Conservation (phyloP, 1,139 yeast genomes). For the Pichia inconspicua region DNA sequence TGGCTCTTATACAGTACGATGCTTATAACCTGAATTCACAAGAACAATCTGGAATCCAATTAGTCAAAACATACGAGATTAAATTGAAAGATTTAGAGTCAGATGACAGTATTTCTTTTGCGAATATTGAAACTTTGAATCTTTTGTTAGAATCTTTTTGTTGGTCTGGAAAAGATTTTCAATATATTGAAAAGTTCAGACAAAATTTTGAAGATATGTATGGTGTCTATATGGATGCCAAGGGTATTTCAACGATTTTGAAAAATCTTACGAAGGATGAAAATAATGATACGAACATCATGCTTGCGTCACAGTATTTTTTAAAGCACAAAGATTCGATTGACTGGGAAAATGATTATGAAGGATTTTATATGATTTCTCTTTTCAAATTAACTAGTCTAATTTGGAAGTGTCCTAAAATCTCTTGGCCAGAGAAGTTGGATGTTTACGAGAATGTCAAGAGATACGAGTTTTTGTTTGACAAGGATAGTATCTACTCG, state of each 20-base stretch:
- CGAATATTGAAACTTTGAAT: constrained; percentile 22
- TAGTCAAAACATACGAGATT: constrained; percentile 14
- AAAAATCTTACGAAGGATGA: constrained; percentile 17
- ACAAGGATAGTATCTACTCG: constrained; percentile 38
- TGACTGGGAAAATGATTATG: constrained; percentile 36
- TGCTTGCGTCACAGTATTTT: constrained; percentile 30
- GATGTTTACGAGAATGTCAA: constrained; percentile 30
- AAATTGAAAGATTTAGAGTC: constrained; percentile 9
- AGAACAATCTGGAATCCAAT: constrained; percentile 9
- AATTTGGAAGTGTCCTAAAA: constrained; percentile 24
- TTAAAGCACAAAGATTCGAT: constrained; percentile 33
- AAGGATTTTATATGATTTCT: constrained; percentile 25
- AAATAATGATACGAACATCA: constrained; percentile 16
- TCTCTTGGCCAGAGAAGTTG: constrained; percentile 25
- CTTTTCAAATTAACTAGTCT: constrained; percentile 29
- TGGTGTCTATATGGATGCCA: constrained; percentile 20
- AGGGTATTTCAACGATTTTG: constrained; percentile 25
- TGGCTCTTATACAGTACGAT: constrained; percentile 20
- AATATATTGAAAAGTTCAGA: constrained; percentile 19
- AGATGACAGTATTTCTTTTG: constrained; percentile 15
- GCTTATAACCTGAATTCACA: constrained; percentile 10
- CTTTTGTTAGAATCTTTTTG: constrained; percentile 21
- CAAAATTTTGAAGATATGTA: constrained; percentile 18
- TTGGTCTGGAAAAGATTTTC: constrained; percentile 21
- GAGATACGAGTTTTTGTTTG: constrained; percentile 33